These are phyloP conservation scores for Marchantia polymorpha DNA, from an alignment of 225 moss, liverwort and hornwort genomes.

Conservation along the genomic window DNA sequence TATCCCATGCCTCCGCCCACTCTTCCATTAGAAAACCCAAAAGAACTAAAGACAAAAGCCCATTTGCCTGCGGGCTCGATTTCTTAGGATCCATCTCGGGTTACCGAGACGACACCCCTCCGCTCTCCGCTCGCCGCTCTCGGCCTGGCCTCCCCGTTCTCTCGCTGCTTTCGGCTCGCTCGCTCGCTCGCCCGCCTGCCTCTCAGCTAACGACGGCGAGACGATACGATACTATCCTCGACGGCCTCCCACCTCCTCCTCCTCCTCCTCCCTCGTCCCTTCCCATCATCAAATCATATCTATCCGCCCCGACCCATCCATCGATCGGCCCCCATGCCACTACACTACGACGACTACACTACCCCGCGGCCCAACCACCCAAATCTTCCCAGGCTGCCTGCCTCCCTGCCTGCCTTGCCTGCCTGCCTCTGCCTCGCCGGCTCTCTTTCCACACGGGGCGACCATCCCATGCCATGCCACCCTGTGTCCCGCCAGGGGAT, in stretches of 20 bases:
- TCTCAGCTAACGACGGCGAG: constrained; percentile 10
- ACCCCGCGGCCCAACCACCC: constrained; percentile 5
- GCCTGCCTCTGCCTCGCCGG: no score
- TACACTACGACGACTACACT: background rate
- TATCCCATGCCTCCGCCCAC: constrained; percentile 16
- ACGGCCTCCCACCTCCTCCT: background rate
- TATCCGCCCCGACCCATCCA: constrained; percentile 1
- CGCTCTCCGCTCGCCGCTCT: background rate
- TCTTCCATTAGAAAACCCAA: constrained; percentile 20
- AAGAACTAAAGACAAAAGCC: constrained; percentile 26
- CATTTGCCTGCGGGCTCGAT: background rate
- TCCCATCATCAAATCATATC: constrained; percentile 17
- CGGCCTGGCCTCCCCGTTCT: background rate
- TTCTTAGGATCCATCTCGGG: constrained; percentile 16
- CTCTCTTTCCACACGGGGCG: constrained; percentile 5
- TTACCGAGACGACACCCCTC: constrained; percentile 4
- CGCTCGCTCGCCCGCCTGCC: background rate
- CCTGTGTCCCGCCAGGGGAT: constrained; percentile 10
- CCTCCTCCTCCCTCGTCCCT: constrained; percentile 3
- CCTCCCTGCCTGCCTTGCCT: no score
- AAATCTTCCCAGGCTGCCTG: background rate
- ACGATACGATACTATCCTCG: constrained; percentile 11
- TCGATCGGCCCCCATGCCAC: constrained; percentile 8
- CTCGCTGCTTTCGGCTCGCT: background rate
- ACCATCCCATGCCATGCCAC: background rate